These are phyloP conservation scores for Prunus fruticosa DNA, from an alignment of 306 rosid genomes.

Conservation along the genomic window DNA sequence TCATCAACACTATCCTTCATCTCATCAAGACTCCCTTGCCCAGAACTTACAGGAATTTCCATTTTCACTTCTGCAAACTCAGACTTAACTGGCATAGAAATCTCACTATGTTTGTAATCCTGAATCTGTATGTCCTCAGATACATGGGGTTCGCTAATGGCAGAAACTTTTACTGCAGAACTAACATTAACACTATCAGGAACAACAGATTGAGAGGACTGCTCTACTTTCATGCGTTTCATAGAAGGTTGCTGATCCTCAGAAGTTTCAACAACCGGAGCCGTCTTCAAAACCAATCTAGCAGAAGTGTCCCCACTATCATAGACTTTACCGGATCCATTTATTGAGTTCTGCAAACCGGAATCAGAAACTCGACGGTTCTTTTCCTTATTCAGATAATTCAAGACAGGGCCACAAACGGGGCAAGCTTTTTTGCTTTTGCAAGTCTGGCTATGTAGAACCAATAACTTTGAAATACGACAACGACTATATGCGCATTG, in stretches of 20 bases:
- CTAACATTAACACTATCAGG: slow-evolving; percentile 59
- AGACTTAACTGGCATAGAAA: slow-evolving; percentile 46
- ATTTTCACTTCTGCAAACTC: slow-evolving; percentile 62
- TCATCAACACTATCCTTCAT: slow-evolving; percentile 47
- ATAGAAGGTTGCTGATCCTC: slow-evolving; percentile 72
- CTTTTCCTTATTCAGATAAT: slow-evolving; percentile 34
- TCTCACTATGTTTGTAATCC: slow-evolving; percentile 46
- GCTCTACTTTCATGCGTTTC: slow-evolving; percentile 86
- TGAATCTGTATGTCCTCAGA: slow-evolving; percentile 49
- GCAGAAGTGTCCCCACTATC: slow-evolving; percentile 40
- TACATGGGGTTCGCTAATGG: slow-evolving; percentile 42
- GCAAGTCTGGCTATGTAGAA: slow-evolving; percentile 69
- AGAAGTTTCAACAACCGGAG: slow-evolving; percentile 45
- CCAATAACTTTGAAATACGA: slow-evolving; percentile 51
- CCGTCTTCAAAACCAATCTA: slow-evolving; percentile 47
- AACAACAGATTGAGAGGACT: slow-evolving; percentile 47
- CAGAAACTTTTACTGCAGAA: slow-evolving; percentile 44
- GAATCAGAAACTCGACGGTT: slow-evolving; percentile 38
- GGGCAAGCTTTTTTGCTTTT: slow-evolving; percentile 60
- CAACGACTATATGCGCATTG: slow-evolving; percentile 62
- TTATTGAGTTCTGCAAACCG: slow-evolving; percentile 48
- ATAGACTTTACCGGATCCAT: slow-evolving; percentile 55
- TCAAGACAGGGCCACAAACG: slow-evolving; percentile 77
- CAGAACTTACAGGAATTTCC: slow-evolving; percentile 45
- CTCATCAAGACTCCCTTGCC: slow-evolving; percentile 43